Conservation (phyloP, 345 rosid species). For the Eucalyptus pumila region DNA sequence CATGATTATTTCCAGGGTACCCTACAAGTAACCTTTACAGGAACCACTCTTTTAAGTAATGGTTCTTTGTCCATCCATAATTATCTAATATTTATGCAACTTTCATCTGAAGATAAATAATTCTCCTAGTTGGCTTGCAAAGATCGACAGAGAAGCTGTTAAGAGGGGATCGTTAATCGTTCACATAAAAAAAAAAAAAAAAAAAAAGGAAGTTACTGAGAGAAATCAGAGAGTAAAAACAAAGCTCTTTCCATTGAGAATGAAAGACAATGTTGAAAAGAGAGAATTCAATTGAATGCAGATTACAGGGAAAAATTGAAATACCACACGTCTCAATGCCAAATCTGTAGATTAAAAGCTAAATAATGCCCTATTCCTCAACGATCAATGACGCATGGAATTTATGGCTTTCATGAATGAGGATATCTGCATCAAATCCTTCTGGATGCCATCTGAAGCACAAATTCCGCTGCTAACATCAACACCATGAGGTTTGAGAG, state of each 20-base stretch:
- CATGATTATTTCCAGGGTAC: background rate
- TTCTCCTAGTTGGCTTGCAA: background rate
- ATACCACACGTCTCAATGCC: background rate
- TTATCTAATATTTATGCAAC: background rate
- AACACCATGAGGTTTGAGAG: conserved; percentile 54
- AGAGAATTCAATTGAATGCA: background rate
- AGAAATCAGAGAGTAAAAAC: background rate
- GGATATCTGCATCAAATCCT: conserved; percentile 44
- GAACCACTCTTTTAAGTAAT: background rate
- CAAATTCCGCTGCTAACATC: conserved; percentile 92
- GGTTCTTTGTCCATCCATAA: background rate
- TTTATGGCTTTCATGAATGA: conserved; percentile 47
- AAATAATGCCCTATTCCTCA: background rate
- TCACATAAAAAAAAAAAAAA: background rate
- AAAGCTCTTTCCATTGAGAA: background rate
- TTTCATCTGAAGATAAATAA: background rate
- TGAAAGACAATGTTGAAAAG: background rate
- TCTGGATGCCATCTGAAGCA: conserved; percentile 47
- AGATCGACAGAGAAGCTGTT: background rate
- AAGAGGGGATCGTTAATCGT: background rate
- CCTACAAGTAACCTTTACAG: background rate
- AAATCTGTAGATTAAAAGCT: background rate
- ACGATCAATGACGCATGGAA: conserved; percentile 25
- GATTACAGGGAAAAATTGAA: background rate
- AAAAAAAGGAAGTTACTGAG: background rate